phyloP scores from a whole-genome alignment of 257 asterid species.

The Anisodus tanguticus region DNA sequence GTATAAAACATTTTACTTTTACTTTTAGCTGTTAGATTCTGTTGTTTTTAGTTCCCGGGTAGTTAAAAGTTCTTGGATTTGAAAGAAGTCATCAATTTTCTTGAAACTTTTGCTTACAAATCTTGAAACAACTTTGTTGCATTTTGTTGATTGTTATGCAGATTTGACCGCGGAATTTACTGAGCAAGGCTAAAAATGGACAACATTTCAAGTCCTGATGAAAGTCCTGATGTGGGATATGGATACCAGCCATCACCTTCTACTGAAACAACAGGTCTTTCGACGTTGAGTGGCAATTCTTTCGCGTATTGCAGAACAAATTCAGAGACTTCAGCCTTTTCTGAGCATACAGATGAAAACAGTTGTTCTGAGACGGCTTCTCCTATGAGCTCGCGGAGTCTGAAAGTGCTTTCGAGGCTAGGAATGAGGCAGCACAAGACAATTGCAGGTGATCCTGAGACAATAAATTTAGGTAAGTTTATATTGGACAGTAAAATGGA shows the following conservation, averaged over 20 bases:
- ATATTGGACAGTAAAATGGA: not conserved
- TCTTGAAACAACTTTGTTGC: slow-evolving; percentile 15
- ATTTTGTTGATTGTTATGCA: slow-evolving; percentile 25
- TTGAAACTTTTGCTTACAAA: not conserved
- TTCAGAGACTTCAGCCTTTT: slow-evolving; percentile 70
- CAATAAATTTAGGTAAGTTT: slow-evolving; percentile 61
- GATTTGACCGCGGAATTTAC: slow-evolving; percentile 27
- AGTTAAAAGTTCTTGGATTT: not conserved
- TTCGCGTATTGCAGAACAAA: slow-evolving; percentile 65
- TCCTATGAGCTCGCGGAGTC: slow-evolving; percentile 65
- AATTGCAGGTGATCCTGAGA: slow-evolving; percentile 50
- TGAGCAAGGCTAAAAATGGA: slow-evolving; percentile 47
- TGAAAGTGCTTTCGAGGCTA: slow-evolving; percentile 68
- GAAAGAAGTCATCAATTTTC: not conserved
- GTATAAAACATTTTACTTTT: not conserved
- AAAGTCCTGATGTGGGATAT: slow-evolving; percentile 46
- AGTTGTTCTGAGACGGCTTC: slow-evolving; percentile 59
- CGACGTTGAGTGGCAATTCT: slow-evolving; percentile 58
- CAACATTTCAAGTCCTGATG: slow-evolving; percentile 45
- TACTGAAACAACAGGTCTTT: slow-evolving; percentile 49
- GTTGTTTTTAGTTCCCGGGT: slow-evolving; percentile 32
- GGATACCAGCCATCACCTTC: slow-evolving; percentile 61
- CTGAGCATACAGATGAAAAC: slow-evolving; percentile 65
- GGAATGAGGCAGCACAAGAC: slow-evolving; percentile 67
- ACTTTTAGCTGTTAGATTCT: not conserved